These are phyloP conservation scores for Perkinsus chesapeaki DNA, from an alignment of 169 alveolate species.

Conservation along the genomic window DNA sequence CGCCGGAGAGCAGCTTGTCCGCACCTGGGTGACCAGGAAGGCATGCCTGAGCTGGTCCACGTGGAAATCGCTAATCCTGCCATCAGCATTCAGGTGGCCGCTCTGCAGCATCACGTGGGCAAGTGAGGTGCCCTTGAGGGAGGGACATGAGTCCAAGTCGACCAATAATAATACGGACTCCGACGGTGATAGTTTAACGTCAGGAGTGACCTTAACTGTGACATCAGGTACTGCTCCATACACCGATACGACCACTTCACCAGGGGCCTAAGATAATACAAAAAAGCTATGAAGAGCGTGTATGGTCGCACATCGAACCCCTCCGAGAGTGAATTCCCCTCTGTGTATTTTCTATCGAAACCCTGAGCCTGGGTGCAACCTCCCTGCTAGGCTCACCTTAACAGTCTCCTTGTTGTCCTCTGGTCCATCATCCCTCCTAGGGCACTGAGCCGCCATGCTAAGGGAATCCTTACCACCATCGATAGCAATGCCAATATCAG, in stretches of 20 bases:
- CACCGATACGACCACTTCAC: constrained; percentile 26
- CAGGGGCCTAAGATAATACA: constrained; percentile 20
- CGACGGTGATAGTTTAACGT: constrained; percentile 15
- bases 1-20: background rate
- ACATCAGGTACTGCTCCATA: constrained; percentile 6
- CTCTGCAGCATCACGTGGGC: background rate
- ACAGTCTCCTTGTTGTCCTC: constrained; percentile 22
- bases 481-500: constrained; percentile 30
- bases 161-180: constrained; percentile 26
- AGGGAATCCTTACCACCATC: constrained; percentile 40
- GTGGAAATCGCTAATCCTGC: background rate
- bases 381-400: background rate
- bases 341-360: too few relatives aligned
- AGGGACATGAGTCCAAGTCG: constrained; percentile 15
- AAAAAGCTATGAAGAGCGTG: background rate
- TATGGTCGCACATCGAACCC: background rate
- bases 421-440: background rate
- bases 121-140: background rate
- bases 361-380: too few relatives aligned
- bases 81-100: background rate
- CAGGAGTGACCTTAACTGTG: constrained; percentile 21
- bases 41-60: background rate
- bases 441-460: constrained; percentile 15
- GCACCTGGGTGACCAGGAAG: background rate
- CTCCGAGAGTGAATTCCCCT: too few relatives aligned